Base-by-base conservation (phyloP, 371 early-diverging fungal genomes). In the Lichtheimia hyalospora region DNA sequence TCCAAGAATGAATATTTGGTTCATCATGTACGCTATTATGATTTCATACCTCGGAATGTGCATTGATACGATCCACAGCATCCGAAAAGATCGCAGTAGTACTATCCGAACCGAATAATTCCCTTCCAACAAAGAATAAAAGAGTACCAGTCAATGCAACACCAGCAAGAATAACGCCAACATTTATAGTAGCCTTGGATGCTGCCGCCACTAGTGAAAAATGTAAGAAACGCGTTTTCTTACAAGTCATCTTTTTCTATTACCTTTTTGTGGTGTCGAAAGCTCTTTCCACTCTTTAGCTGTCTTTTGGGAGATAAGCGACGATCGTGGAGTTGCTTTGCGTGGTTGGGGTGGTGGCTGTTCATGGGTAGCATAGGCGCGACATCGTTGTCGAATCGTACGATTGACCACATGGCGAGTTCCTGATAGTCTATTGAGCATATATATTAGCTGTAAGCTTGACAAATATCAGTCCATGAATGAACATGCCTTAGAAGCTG, bases 271-370 rank as follows among this genome's bases (percentile, higher is more conserved):
- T 14, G 77, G 74, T 39, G 73, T 67, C 28, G 68, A 55, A 27
- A 79, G 55, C 20, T 79, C 77, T 25, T 69, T 70, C 80, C 80
- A 79, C 52, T 72, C 67, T 25, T 77, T 77, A 12, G 63, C 69
- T 10, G 69, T 66, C 18, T 69, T 50, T 43, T 62, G 64, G 1
- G 71, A 63, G 56, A 64, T 67, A n/a, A 70, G 44, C 7, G 57
- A 61, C 25, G 54, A 49, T 28, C 62, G 62, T 34, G 51, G 54
- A 27, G 49, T 18, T 49, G 16, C 7, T 49, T 18, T 28, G 5
- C n/a, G 55, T 40, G 12, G 8, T 24, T 24, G 34, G n/a, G 55
- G 21, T 2, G 12, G 8, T 24, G 4, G 34, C 27, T 39, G 34
- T 15, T 24, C 15, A 13, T n/a, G 43, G 18, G 43, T 27, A 16